These are phyloP conservation scores for Colletotrichum lini DNA, from an alignment of 2,329 filamentous ascomycete species.

Conservation along the genomic window DNA sequence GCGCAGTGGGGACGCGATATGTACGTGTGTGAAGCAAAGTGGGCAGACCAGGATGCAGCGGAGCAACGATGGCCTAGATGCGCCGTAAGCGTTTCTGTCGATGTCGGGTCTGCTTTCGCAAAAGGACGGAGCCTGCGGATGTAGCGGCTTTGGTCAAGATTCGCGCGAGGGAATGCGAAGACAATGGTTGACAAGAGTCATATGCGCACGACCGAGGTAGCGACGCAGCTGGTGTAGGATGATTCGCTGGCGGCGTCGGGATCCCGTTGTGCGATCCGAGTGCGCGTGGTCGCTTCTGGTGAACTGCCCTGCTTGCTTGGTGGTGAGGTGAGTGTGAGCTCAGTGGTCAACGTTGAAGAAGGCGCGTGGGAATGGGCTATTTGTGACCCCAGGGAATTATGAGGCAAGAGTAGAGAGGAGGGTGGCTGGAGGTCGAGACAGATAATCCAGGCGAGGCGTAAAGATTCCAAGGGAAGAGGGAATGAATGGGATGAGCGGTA, in stretches of 20 bases:
- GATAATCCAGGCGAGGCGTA: slow-evolving; percentile 8
- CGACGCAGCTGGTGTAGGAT: neutral
- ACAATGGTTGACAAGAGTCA: slow-evolving; percentile 12
- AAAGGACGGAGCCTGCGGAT: neutral
- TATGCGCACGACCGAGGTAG: slow-evolving; percentile 15
- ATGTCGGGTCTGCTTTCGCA: slow-evolving; percentile 16
- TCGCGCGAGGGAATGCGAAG: slow-evolving; percentile 12
- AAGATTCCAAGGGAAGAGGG: slow-evolving; percentile 22
- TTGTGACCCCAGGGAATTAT: neutral
- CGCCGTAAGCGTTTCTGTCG: slow-evolving; percentile 20
- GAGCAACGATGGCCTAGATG: slow-evolving; percentile 37
- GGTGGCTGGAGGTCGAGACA: slow-evolving; percentile 15
- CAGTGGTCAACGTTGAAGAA: slow-evolving; percentile 22
- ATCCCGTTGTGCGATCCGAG: slow-evolving; percentile 8
- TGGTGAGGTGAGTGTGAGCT: slow-evolving; percentile 23
- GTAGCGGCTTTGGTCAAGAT: slow-evolving; percentile 19
- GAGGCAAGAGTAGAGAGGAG: slow-evolving; percentile 12
- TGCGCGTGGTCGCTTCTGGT: slow-evolving; percentile 4
- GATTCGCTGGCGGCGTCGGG: slow-evolving; percentile 10
- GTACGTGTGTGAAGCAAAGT: slow-evolving; percentile 35
- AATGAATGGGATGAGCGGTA: slow-evolving; percentile 41
- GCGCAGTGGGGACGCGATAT: slow-evolving; percentile 37
- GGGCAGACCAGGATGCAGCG: slow-evolving; percentile 34
- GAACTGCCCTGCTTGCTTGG: neutral
- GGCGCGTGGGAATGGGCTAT: slow-evolving; percentile 6